Percentiles rank a stretch among this genome's conserved stretches.
phyloP scores from a whole-genome alignment of 2,329 filamentous ascomycete species.

The Fusarium sp. region DNA sequence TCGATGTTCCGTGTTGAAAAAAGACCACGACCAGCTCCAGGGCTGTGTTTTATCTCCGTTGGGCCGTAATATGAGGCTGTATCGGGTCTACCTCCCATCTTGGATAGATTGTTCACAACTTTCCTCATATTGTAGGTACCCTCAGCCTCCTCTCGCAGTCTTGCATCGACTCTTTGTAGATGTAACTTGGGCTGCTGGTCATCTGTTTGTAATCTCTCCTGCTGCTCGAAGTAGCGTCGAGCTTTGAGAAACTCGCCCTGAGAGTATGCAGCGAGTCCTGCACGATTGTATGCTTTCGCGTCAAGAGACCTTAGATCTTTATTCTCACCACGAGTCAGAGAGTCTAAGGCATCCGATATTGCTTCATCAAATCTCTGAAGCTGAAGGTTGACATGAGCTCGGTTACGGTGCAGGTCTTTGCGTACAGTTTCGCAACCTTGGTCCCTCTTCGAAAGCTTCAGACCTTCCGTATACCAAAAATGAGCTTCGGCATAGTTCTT shows the following conservation, averaged over 20 bases:
- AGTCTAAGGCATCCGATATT: conserved; percentile 41
- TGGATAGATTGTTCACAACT: conserved; percentile 35
- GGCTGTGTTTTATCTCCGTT: conserved; percentile 42
- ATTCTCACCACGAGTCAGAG: conserved; percentile 37
- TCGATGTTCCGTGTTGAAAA: conserved; percentile 47
- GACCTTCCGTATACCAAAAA: conserved; percentile 41
- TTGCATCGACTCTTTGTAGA: conserved; percentile 28
- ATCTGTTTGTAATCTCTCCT: conserved; percentile 36
- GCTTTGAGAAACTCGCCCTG: conserved; percentile 41
- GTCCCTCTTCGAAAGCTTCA: conserved; percentile 1
- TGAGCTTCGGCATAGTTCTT: conserved; percentile 33
- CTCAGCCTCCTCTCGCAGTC: conserved; percentile 38
- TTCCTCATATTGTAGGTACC: conserved; percentile 39
- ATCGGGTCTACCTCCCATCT: conserved; percentile 43
- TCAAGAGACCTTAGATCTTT: conserved; percentile 35
- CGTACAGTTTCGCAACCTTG: conserved; percentile 23
- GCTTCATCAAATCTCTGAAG: conserved; percentile 46
- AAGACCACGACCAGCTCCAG: conserved; percentile 47
- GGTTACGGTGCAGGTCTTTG: conserved; percentile 47
- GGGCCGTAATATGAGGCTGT: conserved; percentile 40
- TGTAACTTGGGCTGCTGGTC: conserved; percentile 31
- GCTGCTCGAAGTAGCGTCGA: conserved; percentile 36
- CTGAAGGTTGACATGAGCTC: conserved; percentile 46
- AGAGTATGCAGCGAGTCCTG: conserved; percentile 44
- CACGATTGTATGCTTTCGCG: conserved; percentile 46